These are phyloP conservation scores for Epichloe aotearoae DNA, from an alignment of 2,329 filamentous ascomycete species.

Conservation along the genomic window DNA sequence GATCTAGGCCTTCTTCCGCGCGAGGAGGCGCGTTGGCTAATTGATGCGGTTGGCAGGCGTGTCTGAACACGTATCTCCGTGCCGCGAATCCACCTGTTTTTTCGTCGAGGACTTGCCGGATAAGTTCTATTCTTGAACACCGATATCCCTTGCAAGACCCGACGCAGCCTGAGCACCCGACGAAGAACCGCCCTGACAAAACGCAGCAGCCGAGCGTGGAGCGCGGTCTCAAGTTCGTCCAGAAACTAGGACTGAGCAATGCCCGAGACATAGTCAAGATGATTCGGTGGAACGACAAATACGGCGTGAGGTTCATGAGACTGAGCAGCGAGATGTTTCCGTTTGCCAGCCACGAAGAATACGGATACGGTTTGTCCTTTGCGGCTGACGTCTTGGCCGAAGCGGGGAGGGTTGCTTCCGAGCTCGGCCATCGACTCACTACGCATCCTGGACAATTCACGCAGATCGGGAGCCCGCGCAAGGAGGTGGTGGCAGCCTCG, in stretches of 20 bases:
- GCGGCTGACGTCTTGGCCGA: slow-evolving; percentile 65
- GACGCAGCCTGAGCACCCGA: slow-evolving; percentile 62
- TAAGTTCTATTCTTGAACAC: slow-evolving; percentile 81
- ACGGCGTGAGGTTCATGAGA: slow-evolving; percentile 83
- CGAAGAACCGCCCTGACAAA: slow-evolving; percentile 76
- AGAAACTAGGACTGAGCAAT: slow-evolving; percentile 69
- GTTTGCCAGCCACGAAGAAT: slow-evolving; percentile 76
- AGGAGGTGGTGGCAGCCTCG: slow-evolving; percentile 62
- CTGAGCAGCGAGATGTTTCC: slow-evolving; percentile 95
- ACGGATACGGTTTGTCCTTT: slow-evolving; percentile 79
- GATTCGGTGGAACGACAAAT: slow-evolving; percentile 82
- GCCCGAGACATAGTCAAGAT: slow-evolving; percentile 74
- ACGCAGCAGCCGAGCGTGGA: slow-evolving; percentile 50
- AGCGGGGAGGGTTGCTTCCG: slow-evolving; percentile 61
- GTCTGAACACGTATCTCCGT: slow-evolving; percentile 83
- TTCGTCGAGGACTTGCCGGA: slow-evolving; percentile 80
- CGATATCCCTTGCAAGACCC: slow-evolving; percentile 69
- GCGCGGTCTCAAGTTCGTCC: slow-evolving; percentile 59
- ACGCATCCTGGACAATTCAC: slow-evolving; percentile 91
- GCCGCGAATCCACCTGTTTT: slow-evolving; percentile 68
- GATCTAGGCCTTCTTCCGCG: slow-evolving; percentile 15
- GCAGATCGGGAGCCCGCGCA: slow-evolving; percentile 72
- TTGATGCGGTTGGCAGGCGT: slow-evolving; percentile 41
- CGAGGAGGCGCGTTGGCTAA: slow-evolving; percentile 1
- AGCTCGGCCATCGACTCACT: slow-evolving; percentile 72